Conservation (phyloP, 208 protist genomes). For the Leishmania turanica region DNA sequence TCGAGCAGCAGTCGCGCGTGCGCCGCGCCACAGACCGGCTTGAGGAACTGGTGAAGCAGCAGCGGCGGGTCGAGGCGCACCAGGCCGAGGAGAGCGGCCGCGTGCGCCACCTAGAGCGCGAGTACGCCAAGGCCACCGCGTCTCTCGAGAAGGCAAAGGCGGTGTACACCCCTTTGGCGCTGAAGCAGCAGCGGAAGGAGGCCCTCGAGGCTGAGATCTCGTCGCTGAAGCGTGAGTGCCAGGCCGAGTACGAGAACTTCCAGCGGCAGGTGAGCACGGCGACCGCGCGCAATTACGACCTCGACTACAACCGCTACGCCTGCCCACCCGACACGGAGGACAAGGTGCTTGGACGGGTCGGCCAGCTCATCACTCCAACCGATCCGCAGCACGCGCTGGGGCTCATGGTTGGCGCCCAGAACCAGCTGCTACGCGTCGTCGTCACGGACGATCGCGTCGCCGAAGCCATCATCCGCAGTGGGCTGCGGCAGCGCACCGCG, state of each 20-base stretch:
- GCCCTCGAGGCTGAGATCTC: constrained; percentile 46
- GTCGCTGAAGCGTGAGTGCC: constrained; percentile 53
- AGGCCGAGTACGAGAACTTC: constrained; percentile 62
- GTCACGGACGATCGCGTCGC: constrained; percentile 94
- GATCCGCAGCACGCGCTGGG: constrained; percentile 77
- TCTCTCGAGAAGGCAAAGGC: constrained; percentile 40
- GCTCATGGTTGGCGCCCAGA: constrained; percentile 94
- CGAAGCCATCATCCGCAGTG: constrained; percentile 93
- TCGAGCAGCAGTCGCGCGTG: constrained; percentile 49
- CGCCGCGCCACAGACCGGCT: constrained; percentile 52
- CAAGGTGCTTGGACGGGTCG: constrained; percentile 92
- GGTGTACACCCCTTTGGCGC: constrained; percentile 36
- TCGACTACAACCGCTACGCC: constrained; percentile 67
- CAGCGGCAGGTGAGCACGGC: constrained; percentile 50
- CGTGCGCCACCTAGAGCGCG: constrained; percentile 35
- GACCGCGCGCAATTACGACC: constrained; percentile 50
- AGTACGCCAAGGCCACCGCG: constrained; percentile 32
- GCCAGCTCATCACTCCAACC: constrained; percentile 89
- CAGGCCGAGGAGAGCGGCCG: constrained; percentile 40
- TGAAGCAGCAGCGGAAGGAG: constrained; percentile 44
- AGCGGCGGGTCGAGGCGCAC: constrained; percentile 42
- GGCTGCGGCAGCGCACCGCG: constrained; percentile 94
- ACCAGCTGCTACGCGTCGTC: constrained; percentile 94
- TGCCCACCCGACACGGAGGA: constrained; percentile 42
- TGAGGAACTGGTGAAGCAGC: constrained; percentile 50